Evolutionary conservation across 2,329 filamentous ascomycete species (phyloP).

Genomic region (Cercospora sp.): DNA sequence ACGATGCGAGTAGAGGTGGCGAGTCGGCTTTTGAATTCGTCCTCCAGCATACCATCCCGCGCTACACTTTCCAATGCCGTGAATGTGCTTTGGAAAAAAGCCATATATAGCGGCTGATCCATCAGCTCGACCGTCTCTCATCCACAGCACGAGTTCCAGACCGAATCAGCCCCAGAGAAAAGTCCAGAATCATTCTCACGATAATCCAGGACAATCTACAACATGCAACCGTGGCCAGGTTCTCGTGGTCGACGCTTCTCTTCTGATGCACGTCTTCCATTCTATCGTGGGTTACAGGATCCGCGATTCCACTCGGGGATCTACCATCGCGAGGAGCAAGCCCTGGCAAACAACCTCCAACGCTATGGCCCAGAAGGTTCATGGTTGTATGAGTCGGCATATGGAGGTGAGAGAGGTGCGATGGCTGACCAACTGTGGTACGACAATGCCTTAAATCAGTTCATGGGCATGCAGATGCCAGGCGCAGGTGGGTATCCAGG

Average conservation of each 20-base stretch:
- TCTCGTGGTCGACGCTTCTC: background rate
- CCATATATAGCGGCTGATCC: background rate
- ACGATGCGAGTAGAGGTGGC: background rate
- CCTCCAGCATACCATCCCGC: background rate
- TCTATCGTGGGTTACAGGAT: background rate
- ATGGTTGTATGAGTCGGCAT: background rate
- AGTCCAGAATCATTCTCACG: background rate
- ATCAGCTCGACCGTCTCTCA: background rate
- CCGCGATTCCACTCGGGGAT: background rate
- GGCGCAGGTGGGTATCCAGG: slow-evolving; percentile 2
- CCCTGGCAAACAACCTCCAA: background rate
- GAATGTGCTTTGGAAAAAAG: background rate
- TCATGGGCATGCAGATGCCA: slow-evolving; percentile 13
- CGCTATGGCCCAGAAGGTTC: slow-evolving; percentile 1
- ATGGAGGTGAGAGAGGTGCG: background rate
- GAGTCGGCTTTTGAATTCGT: background rate
- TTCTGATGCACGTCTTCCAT: background rate
- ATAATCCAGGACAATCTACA: background rate
- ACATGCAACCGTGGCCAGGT: background rate
- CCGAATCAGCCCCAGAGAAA: background rate
- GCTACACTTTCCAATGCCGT: background rate
- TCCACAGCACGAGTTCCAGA: background rate
- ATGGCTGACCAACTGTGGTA: background rate
- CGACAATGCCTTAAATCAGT: background rate
- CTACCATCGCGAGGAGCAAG: slow-evolving; percentile 1